Conservation (phyloP, 2,329 filamentous ascomycete species). For the Colletotrichum liaoningense region DNA sequence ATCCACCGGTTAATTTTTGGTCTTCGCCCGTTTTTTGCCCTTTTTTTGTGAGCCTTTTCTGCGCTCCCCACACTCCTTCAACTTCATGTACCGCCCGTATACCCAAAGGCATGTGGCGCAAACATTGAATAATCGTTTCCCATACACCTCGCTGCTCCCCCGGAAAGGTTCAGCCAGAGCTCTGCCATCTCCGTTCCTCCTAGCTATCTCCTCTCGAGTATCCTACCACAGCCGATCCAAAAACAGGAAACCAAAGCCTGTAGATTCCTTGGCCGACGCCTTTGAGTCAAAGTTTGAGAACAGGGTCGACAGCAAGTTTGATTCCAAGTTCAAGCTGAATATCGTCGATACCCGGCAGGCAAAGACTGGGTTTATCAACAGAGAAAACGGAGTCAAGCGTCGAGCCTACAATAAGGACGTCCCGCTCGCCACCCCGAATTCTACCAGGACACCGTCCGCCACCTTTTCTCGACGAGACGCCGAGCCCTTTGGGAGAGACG, state of each 20-base stretch:
- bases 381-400: background rate
- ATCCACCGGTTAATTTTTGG: slow-evolving; percentile 22
- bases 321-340: too few species aligned
- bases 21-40: background rate
- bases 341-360: background rate
- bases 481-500: too few species aligned
- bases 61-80: slow-evolving; percentile 27
- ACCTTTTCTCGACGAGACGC: background rate
- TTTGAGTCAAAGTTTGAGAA: background rate
- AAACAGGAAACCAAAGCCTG: background rate
- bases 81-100: slow-evolving; percentile 17
- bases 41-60: slow-evolving; percentile 6
- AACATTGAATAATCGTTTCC: background rate
- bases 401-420: background rate
- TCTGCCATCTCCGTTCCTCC: background rate
- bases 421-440: background rate
- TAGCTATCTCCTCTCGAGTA: background rate
- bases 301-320: background rate
- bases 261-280: background rate
- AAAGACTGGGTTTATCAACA: background rate
- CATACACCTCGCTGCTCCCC: background rate
- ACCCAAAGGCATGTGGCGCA: background rate
- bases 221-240: background rate
- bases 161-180: background rate
- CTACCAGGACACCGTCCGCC: background rate